A percentile compares a stretch with the other conserved stretches of the same genome.
phyloP scores from a whole-genome alignment of 768 basidiomycete species.

The Russula emetica region DNA sequence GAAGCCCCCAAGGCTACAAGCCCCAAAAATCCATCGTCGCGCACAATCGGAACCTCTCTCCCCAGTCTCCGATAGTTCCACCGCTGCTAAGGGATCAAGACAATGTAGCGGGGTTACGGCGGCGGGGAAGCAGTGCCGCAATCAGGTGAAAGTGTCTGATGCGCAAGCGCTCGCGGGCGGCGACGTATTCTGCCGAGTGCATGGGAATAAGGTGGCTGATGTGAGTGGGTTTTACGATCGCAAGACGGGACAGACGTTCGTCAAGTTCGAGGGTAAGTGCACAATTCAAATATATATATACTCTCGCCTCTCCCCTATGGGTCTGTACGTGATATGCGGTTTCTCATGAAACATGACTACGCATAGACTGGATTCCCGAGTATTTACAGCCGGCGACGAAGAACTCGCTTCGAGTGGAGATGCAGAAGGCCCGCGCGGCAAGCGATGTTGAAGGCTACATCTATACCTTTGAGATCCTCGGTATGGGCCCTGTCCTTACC shows the following conservation, averaged over 20 bases:
- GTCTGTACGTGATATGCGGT: background rate
- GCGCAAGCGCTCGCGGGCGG: slow-evolving; percentile 34
- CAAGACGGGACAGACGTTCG: slow-evolving; percentile 44
- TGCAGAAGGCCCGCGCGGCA: slow-evolving; percentile 49
- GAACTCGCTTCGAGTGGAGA: slow-evolving; percentile 49
- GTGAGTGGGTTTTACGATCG: slow-evolving; percentile 57
- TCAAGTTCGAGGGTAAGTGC: slow-evolving; percentile 52
- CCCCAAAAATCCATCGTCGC: slow-evolving; percentile 9
- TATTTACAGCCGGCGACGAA: slow-evolving; percentile 62
- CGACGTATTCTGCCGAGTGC: slow-evolving; percentile 59
- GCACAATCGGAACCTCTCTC: slow-evolving; percentile 28
- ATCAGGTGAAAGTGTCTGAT: slow-evolving; percentile 44
- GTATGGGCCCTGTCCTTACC: slow-evolving; percentile 37
- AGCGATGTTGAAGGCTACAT: slow-evolving; percentile 73
- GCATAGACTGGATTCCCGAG: slow-evolving; percentile 63
- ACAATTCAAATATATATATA: background rate
- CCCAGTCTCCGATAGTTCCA: slow-evolving; percentile 25
- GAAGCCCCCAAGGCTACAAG: slow-evolving; percentile 11
- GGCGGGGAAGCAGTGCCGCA: slow-evolving; percentile 54
- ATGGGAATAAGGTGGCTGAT: slow-evolving; percentile 49
- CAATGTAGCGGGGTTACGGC: slow-evolving; percentile 68
- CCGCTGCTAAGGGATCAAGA: slow-evolving; percentile 23
- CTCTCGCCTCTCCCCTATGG: background rate
- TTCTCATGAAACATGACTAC: background rate
- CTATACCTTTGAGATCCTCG: slow-evolving; percentile 76